These are phyloP conservation scores for Hyphodiscus sp. DNA, from an alignment of 2,329 filamentous ascomycete genomes.

Conservation along the genomic window DNA sequence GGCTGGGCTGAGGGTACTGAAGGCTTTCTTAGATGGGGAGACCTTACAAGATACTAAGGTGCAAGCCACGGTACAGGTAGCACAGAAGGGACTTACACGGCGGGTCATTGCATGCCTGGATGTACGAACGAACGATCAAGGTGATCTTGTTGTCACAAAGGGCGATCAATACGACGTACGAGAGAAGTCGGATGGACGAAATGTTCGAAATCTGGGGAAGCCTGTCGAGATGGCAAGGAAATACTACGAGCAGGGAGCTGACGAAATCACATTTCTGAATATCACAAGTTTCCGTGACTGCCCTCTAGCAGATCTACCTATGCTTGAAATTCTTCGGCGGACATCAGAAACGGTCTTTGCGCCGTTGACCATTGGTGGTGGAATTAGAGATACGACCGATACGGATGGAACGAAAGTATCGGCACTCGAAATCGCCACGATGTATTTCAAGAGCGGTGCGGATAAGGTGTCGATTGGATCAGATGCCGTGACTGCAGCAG, in stretches of 20 bases:
- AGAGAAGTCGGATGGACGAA: slow-evolving; percentile 63
- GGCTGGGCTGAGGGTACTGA: slow-evolving; percentile 76
- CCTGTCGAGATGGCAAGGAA: slow-evolving; percentile 88
- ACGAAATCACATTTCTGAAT: slow-evolving; percentile 96
- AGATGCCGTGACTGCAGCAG: slow-evolving; percentile 87
- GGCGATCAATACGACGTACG: slow-evolving; percentile 98
- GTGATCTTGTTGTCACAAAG: slow-evolving; percentile 95
- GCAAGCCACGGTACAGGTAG: slow-evolving; percentile 25
- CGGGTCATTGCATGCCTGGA: slow-evolving; percentile 94
- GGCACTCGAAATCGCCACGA: slow-evolving; percentile 84
- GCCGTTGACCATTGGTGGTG: slow-evolving; percentile 89
- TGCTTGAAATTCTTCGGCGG: slow-evolving; percentile 86
- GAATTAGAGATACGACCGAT: slow-evolving; percentile 89
- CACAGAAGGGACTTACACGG: slow-evolving; percentile 70
- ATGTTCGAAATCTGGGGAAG: slow-evolving; percentile 90
- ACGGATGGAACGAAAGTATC: slow-evolving; percentile 80
- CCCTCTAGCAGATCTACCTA: slow-evolving; percentile 83
- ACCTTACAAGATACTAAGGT: slow-evolving; percentile 26
- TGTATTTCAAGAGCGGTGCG: slow-evolving; percentile 96
- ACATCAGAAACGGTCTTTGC: slow-evolving; percentile 93
- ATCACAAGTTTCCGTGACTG: slow-evolving; percentile 98
- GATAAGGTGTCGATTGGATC: slow-evolving; percentile 97
- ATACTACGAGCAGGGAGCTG: slow-evolving; percentile 95
- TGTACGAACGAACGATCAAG: slow-evolving; percentile 87
- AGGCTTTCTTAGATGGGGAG: slow-evolving; percentile 76